Conservation (phyloP, 257 asterid species). For the Solanum gandarillasii region DNA sequence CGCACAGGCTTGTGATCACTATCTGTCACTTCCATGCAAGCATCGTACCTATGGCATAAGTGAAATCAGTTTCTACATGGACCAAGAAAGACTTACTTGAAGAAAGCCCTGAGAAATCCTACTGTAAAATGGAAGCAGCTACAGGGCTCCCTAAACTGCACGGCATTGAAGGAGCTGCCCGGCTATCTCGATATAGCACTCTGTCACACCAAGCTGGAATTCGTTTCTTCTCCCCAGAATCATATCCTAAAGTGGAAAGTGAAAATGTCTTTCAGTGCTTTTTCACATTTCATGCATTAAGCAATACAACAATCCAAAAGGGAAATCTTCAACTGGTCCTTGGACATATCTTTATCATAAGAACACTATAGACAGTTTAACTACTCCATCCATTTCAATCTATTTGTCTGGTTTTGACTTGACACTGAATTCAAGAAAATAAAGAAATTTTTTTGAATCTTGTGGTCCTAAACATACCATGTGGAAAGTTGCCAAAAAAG, state of each 20-base stretch:
- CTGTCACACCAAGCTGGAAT: constrained; percentile 99
- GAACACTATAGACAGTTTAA: neutral
- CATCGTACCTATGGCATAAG: constrained; percentile 54
- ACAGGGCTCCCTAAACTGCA: constrained; percentile 90
- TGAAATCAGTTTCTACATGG: neutral
- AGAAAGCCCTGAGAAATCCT: constrained; percentile 16
- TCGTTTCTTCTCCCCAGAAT: constrained; percentile 94
- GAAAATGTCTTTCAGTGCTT: neutral
- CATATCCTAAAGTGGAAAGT: constrained; percentile 53
- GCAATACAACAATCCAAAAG: neutral
- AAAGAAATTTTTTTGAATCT: neutral
- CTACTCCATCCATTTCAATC: neutral
- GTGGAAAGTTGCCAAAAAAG: neutral
- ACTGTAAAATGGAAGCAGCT: constrained; percentile 69
- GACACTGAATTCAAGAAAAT: neutral
- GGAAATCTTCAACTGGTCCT: neutral
- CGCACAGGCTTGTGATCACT: constrained; percentile 97
- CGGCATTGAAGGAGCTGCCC: constrained; percentile 35
- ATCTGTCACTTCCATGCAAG: constrained; percentile 87
- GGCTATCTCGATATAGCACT: constrained; percentile 70
- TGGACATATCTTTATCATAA: neutral
- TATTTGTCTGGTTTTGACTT: neutral
- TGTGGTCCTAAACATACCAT: neutral
- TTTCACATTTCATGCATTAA: neutral
- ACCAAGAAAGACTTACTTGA: neutral